These are phyloP conservation scores for Xylaria sp. DNA, from an alignment of 2,329 filamentous ascomycete species.

Conservation along the genomic window DNA sequence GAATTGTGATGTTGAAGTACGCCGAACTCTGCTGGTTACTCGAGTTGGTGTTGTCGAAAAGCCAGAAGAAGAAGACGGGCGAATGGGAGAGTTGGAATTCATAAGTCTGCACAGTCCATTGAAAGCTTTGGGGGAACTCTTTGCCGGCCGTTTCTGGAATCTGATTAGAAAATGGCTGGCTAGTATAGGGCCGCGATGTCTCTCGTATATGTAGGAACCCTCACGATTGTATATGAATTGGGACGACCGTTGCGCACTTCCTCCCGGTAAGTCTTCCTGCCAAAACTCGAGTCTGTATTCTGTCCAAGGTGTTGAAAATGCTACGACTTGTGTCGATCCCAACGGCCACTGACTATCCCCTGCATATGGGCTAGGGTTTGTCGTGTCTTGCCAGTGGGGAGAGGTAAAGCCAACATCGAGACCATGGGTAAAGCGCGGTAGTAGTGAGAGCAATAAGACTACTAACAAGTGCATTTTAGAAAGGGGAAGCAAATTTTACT, in stretches of 20 bases:
- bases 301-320: slow-evolving; percentile 9
- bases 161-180: background rate
- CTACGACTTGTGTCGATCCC: slow-evolving; percentile 22
- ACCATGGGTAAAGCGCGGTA: background rate
- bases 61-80: slow-evolving; percentile 33
- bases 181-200: background rate
- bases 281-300: slow-evolving; percentile 27
- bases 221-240: slow-evolving; percentile 20
- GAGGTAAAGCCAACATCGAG: slow-evolving; percentile 11
- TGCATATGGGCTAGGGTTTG: background rate
- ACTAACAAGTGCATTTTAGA: background rate
- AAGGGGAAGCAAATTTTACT: too few species aligned
- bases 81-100: slow-evolving; percentile 24
- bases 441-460: background rate
- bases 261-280: slow-evolving; percentile 5
- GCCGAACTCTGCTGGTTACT: slow-evolving; percentile 13
- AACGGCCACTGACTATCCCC: slow-evolving; percentile 11
- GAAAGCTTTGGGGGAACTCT: slow-evolving; percentile 15
- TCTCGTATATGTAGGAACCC: background rate
- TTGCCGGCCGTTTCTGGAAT: slow-evolving; percentile 2
- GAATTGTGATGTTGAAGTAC: slow-evolving; percentile 29
- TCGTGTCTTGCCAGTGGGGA: background rate
- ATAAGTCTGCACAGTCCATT: slow-evolving; percentile 30
- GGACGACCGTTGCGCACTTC: background rate
- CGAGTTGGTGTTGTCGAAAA: slow-evolving; percentile 1